A percentile compares a stretch with the other conserved stretches of the same genome.
Evolutionary conservation across 805 yeast genomes (phyloP).

Genomic region (Cephaloascus fragrans): DNA sequence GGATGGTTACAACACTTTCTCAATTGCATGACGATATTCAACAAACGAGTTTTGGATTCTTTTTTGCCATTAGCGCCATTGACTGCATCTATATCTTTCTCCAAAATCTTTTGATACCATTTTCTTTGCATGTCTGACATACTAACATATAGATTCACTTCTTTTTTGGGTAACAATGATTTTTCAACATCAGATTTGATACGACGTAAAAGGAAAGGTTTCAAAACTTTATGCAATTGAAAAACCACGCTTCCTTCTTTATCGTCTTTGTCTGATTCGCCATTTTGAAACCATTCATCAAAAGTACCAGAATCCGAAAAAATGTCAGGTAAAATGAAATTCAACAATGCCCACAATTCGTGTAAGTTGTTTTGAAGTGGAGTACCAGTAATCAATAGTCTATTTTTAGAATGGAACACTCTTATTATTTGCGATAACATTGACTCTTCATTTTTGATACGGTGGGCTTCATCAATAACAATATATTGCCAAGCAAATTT

Average conservation of each 20-base stretch:
- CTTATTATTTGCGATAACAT: conserved; percentile 66
- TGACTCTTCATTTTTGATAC: conserved; percentile 72
- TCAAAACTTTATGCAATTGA: conserved; percentile 66
- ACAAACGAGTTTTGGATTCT: conserved; percentile 65
- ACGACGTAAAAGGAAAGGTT: conserved; percentile 69
- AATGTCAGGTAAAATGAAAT: conserved; percentile 70
- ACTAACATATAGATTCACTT: conserved; percentile 60
- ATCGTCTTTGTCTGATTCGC: conserved; percentile 7
- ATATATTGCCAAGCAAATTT: conserved; percentile 73
- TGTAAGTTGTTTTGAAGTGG: conserved; percentile 74
- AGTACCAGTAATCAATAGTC: conserved; percentile 72
- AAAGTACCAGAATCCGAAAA: conserved; percentile 66
- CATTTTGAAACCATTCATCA: conserved; percentile 57
- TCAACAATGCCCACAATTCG: conserved; percentile 74
- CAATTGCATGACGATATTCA: conserved; percentile 78
- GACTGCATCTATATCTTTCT: conserved; percentile 76
- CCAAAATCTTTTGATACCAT: conserved; percentile 70
- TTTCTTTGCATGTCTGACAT: conserved; percentile 73
- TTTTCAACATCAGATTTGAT: conserved; percentile 77
- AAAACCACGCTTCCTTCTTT: conserved; percentile 45
- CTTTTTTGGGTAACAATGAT: conserved; percentile 66
- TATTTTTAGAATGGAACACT: conserved; percentile 58
- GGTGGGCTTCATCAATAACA: conserved; percentile 74
- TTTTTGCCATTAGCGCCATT: conserved; percentile 71
- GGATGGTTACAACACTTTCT: conserved; percentile 85